Percentiles rank a stretch among this genome's conserved stretches.
Conservation (phyloP, 495 filamentous ascomycete species). For the Penicillium taxi region DNA sequence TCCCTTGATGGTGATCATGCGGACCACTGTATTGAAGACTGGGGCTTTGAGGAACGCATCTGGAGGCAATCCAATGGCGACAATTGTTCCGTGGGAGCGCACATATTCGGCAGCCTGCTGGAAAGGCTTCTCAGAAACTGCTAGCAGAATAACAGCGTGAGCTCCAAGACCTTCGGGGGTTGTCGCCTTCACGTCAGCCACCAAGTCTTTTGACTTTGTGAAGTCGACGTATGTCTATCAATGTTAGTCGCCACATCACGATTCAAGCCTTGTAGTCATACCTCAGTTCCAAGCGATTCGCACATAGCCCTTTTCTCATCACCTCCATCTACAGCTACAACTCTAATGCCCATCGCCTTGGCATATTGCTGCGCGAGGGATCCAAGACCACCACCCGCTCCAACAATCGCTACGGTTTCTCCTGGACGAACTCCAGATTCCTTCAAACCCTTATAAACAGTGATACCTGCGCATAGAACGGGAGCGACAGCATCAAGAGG, state of each 20-base stretch:
- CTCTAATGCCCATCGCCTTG: slow-evolving; percentile 71
- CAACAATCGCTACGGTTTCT: slow-evolving; percentile 73
- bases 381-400: slow-evolving; percentile 78
- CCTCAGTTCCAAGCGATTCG: slow-evolving; percentile 51
- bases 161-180: slow-evolving; percentile 74
- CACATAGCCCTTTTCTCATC: slow-evolving; percentile 67
- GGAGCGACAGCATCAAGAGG: slow-evolving; percentile 65
- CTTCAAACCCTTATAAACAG: slow-evolving; percentile 86
- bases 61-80: slow-evolving; percentile 79
- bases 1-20: slow-evolving; percentile 86
- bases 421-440: slow-evolving; percentile 66
- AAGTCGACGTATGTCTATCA: slow-evolving; percentile 71
- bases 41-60: slow-evolving; percentile 68
- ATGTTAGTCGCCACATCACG: too few relatives aligned
- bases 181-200: slow-evolving; percentile 66
- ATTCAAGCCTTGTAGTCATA: slow-evolving; percentile 2
- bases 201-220: slow-evolving; percentile 57
- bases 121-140: slow-evolving; percentile 82
- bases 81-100: slow-evolving; percentile 66
- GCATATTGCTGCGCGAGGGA: slow-evolving; percentile 78
- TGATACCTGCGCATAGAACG: slow-evolving; percentile 79
- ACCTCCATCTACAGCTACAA: slow-evolving; percentile 69
- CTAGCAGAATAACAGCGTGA: slow-evolving; percentile 77
- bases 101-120: slow-evolving; percentile 85
- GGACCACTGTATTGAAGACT: slow-evolving; percentile 75